These are phyloP conservation scores for Vigna reflexopilosa DNA, from an alignment of 306 rosid species.

Conservation along the genomic window DNA sequence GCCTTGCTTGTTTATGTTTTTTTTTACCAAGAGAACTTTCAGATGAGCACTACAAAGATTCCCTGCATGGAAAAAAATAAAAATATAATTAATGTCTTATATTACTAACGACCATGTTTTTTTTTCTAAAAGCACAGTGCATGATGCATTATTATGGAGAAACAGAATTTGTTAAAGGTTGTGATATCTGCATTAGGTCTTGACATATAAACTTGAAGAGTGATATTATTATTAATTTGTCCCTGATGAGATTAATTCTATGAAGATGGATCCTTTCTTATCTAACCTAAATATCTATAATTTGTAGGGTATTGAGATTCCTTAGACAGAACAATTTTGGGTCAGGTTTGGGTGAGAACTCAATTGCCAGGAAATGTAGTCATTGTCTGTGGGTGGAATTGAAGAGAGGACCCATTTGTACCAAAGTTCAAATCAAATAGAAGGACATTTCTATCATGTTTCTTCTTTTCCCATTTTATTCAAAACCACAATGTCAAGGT, in stretches of 20 bases:
- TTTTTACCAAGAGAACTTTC: background rate
- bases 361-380: constrained; percentile 29
- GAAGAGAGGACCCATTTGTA: constrained; percentile 17
- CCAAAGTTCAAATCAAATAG: background rate
- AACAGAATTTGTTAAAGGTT: constrained; percentile 7
- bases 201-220: background rate
- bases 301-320: constrained; percentile 26
- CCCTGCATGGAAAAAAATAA: background rate
- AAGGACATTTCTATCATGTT: constrained; percentile 16
- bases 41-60: background rate
- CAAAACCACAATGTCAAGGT: background rate
- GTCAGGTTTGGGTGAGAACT: constrained; percentile 35
- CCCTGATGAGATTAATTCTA: constrained; percentile 7
- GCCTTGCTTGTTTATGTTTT: background rate
- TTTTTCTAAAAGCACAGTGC: background rate
- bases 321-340: constrained; percentile 27
- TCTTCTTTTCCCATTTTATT: background rate
- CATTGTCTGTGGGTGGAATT: constrained; percentile 26
- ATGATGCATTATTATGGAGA: background rate
- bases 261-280: constrained; percentile 26
- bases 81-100: background rate
- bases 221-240: background rate
- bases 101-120: constrained; percentile 3
- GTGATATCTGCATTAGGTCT: constrained; percentile 4
- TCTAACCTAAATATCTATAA: constrained; percentile 27